These are phyloP conservation scores for Mycena filopes DNA, from an alignment of 768 basidiomycete species.

Conservation along the genomic window DNA sequence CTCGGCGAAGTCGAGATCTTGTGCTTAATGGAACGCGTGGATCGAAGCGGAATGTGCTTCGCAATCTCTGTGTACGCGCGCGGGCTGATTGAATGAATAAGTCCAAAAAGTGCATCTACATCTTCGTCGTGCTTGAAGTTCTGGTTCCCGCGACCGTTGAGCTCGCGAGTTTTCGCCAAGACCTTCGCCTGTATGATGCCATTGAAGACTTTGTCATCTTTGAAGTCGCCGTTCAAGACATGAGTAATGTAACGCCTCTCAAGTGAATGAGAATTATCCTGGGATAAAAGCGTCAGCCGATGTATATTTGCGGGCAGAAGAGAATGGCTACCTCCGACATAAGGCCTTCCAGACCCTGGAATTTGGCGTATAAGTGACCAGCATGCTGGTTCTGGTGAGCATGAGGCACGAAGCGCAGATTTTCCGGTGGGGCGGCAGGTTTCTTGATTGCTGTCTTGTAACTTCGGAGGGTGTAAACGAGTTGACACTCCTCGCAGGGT, in stretches of 20 bases:
- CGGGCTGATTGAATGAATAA: slow-evolving; percentile 32
- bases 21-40: slow-evolving; percentile 26
- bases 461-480: neutral
- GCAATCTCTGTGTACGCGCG: slow-evolving; percentile 28
- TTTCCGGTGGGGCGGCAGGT: neutral
- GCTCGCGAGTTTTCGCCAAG: slow-evolving; percentile 21
- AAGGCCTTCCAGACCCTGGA: neutral
- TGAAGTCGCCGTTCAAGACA: slow-evolving; percentile 35
- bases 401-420: slow-evolving; percentile 1
- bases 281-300: neutral
- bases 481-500: neutral
- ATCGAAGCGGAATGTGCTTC: slow-evolving; percentile 24
- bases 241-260: slow-evolving; percentile 27
- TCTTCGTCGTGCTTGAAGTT: slow-evolving; percentile 40
- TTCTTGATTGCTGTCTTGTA: neutral
- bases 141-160: slow-evolving; percentile 34
- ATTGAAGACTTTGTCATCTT: slow-evolving; percentile 32
- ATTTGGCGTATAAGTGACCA: neutral
- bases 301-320: neutral
- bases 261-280: slow-evolving; percentile 11
- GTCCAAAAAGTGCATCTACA: slow-evolving; percentile 33
- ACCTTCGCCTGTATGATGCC: slow-evolving; percentile 37
- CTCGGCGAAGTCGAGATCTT: neutral
- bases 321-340: slow-evolving; percentile 4
- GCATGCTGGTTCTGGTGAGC: slow-evolving; percentile 2